Conservation (phyloP, 495 filamentous ascomycete species). For the Talaromyces trachyspermus region DNA sequence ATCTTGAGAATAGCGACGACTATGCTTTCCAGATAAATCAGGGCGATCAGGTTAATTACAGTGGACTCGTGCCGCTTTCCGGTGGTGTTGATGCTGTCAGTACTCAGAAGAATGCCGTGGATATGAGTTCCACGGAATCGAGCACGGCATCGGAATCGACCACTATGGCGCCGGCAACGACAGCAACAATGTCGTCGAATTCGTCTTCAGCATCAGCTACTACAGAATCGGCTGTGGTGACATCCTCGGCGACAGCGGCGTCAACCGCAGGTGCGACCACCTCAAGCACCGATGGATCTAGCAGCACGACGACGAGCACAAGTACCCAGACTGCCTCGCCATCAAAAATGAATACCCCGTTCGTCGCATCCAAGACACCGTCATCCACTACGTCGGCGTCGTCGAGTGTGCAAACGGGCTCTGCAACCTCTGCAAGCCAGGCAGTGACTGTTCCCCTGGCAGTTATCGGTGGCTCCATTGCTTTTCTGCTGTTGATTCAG, state of each 20-base stretch:
- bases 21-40: constrained; percentile 44
- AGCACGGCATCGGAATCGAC: neutral
- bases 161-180: neutral
- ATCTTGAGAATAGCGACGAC: constrained; percentile 28
- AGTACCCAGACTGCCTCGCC: constrained; percentile 3
- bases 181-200: neutral
- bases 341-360: constrained; percentile 1
- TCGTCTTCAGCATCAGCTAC: neutral
- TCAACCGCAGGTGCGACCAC: constrained; percentile 10
- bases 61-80: constrained; percentile 27
- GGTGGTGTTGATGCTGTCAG: constrained; percentile 11
- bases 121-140: too few relatives aligned
- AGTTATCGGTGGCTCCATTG: neutral
- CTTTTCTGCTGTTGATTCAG: neutral
- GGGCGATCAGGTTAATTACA: constrained; percentile 35
- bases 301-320: constrained; percentile 7
- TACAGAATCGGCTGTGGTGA: neutral
- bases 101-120: neutral
- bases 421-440: too few relatives aligned
- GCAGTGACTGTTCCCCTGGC: neutral
- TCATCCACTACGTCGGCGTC: neutral
- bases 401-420: constrained; percentile 12
- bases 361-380: neutral
- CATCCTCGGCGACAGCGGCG: neutral
- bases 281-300: constrained; percentile 8